Conservation (phyloP, 805 yeast species). For the Dipodascus geniculatus region DNA sequence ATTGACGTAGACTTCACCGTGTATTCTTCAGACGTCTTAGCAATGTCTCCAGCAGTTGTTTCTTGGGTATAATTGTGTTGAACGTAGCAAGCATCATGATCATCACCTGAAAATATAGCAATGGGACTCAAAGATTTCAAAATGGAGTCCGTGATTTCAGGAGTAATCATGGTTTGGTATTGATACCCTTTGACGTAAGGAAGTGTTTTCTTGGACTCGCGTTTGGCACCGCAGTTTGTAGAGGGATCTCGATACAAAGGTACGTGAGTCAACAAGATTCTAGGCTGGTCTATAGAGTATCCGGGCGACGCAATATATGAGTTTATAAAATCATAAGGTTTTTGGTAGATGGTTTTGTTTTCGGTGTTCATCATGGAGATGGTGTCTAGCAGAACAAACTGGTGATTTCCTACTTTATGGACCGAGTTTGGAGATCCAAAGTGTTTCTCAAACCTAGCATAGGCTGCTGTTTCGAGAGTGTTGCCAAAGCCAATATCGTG, state of each 20-base stretch:
- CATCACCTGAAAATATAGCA: constrained; percentile 81
- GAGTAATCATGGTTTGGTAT: constrained; percentile 79
- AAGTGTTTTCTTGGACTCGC: constrained; percentile 59
- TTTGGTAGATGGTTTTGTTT: constrained; percentile 32
- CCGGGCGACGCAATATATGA: constrained; percentile 18
- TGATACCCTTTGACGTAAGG: constrained; percentile 70
- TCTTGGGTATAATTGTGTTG: constrained; percentile 34
- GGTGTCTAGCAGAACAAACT: constrained; percentile 67
- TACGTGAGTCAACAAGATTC: constrained; percentile 72
- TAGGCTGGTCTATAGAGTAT: constrained; percentile 31
- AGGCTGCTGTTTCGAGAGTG: constrained; percentile 44
- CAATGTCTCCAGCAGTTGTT: constrained; percentile 7
- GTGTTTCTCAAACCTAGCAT: constrained; percentile 50
- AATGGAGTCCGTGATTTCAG: constrained; percentile 45
- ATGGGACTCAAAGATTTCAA: constrained; percentile 51
- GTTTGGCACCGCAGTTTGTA: constrained; percentile 53
- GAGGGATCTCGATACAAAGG: constrained; percentile 68
- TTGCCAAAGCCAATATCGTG: constrained; percentile 95
- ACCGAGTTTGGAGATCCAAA: constrained; percentile 61
- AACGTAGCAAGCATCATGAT: constrained; percentile 88
- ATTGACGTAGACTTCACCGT: constrained; percentile 84
- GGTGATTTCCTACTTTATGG: constrained; percentile 55
- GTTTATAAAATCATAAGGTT: constrained; percentile 44
- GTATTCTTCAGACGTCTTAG: constrained; percentile 46
- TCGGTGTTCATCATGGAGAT: constrained; percentile 62